phyloP scores from a whole-genome alignment of 768 basidiomycete species.

The Clitopilus hobsonii region DNA sequence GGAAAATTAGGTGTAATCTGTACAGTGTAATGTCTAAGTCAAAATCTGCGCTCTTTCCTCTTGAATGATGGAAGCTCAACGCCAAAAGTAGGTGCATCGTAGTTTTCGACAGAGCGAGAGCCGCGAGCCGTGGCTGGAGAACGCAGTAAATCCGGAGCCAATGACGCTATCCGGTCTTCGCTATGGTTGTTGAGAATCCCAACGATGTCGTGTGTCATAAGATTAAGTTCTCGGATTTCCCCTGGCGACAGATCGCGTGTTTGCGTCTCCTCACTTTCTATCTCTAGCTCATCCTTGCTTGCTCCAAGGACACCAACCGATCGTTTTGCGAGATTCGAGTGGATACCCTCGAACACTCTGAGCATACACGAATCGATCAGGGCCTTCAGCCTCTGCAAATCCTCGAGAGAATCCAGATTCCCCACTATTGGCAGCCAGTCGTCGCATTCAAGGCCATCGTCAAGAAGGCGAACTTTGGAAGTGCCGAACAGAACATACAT shows the following conservation, averaged over 20 bases:
- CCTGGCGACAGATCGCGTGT: conserved; percentile 52
- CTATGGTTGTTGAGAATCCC: conserved; percentile 67
- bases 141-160: no score
- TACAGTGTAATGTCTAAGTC: not conserved
- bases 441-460: conserved; percentile 80
- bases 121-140: no score
- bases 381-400: conserved; percentile 75
- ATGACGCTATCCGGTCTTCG: conserved; percentile 55
- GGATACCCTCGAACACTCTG: conserved; percentile 83
- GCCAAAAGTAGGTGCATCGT: not conserved
- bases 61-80: not conserved
- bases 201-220: conserved; percentile 71
- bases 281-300: conserved; percentile 50
- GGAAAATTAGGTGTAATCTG: not conserved
- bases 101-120: not conserved
- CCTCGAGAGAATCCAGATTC: conserved; percentile 68
- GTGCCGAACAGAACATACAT: conserved; percentile 91
- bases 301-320: conserved; percentile 28
- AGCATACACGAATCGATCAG: conserved; percentile 82
- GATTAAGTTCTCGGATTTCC: conserved; percentile 74
- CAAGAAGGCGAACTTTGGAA: conserved; percentile 64
- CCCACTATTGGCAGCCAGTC: conserved; percentile 86
- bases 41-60: not conserved
- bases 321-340: conserved; percentile 29
- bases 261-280: conserved; percentile 50